These are phyloP conservation scores for Cydonia oblonga DNA, from an alignment of 331 rosid species.

Conservation along the genomic window DNA sequence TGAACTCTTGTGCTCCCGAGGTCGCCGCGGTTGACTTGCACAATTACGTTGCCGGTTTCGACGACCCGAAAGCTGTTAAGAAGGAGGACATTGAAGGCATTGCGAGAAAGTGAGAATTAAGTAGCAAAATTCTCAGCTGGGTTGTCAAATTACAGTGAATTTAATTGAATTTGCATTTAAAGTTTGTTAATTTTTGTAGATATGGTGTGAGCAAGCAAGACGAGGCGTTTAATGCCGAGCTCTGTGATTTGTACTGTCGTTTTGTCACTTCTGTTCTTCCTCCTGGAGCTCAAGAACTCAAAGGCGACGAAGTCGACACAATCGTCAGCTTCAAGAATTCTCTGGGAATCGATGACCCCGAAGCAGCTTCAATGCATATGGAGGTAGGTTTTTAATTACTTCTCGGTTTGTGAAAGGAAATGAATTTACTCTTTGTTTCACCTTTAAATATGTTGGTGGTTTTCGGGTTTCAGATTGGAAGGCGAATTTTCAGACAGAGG, in stretches of 20 bases:
- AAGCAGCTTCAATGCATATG: conserved; percentile 95
- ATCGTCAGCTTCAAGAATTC: conserved; percentile 66
- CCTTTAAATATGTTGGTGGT: conserved; percentile 18
- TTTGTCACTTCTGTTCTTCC: conserved; percentile 77
- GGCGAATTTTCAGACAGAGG: conserved; percentile 77
- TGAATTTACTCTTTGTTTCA: neutral
- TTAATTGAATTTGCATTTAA: neutral
- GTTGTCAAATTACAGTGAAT: neutral
- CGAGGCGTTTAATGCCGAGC: conserved; percentile 77
- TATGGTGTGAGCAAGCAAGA: conserved; percentile 85
- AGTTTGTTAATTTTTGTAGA: conserved; percentile 23
- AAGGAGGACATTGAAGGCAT: conserved; percentile 75
- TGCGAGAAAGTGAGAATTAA: conserved; percentile 46
- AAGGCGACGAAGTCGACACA: conserved; percentile 69
- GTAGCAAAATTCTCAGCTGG: neutral
- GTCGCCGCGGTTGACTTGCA: conserved; percentile 81
- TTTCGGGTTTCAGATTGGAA: conserved; percentile 57
- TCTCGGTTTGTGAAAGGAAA: conserved; percentile 8
- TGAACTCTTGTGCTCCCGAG: conserved; percentile 68
- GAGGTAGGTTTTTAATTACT: conserved; percentile 37
- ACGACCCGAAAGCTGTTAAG: conserved; percentile 50
- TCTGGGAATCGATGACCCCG: conserved; percentile 90
- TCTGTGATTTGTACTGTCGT: conserved; percentile 61
- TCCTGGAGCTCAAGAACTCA: conserved; percentile 70
- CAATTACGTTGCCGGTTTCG: conserved; percentile 59